Evolutionary conservation across 805 yeast species (phyloP).

Genomic region (Middelhovenomyces tepae): DNA sequence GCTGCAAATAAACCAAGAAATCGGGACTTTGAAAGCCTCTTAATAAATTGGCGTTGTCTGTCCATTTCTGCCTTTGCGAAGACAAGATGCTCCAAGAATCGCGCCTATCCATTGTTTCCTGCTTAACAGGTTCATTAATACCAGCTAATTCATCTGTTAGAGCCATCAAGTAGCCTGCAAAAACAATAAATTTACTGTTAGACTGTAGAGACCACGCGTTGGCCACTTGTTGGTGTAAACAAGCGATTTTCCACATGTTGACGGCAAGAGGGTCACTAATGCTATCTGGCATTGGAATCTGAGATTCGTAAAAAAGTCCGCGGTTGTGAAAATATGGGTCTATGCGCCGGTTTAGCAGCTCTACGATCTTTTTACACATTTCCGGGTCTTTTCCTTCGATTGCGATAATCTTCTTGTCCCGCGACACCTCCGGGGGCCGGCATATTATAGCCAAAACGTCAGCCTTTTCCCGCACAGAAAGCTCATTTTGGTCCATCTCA

Average conservation of each 20-base stretch:
- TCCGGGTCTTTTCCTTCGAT: constrained; percentile 16
- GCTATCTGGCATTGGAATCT: constrained; percentile 11
- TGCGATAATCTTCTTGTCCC: constrained; percentile 10
- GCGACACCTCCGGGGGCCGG: constrained; percentile 8
- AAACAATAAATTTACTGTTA: constrained; percentile 9
- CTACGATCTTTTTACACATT: constrained; percentile 7
- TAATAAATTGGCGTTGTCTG: constrained; percentile 15
- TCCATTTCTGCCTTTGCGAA: constrained; percentile 16
- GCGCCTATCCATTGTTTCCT: not conserved
- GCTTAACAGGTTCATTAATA: not conserved
- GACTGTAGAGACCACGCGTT: no score
- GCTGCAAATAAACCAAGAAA: constrained; percentile 16
- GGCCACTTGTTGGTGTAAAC: constrained; percentile 18
- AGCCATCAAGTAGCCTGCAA: constrained; percentile 18
- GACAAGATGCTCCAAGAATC: not conserved
- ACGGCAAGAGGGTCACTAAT: constrained; percentile 14
- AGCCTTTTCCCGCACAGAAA: constrained; percentile 19
- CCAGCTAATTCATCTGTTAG: constrained; percentile 18
- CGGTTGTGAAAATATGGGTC: constrained; percentile 8
- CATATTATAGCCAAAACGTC: constrained; percentile 18
- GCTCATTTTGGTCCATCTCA: constrained; percentile 1
- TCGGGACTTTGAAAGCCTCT: constrained; percentile 21
- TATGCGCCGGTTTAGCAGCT: not conserved
- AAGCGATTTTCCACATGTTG: constrained; percentile 19
- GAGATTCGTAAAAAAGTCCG: constrained; percentile 6